These are phyloP conservation scores for Monosporascus sp. DNA, from an alignment of 2,329 filamentous ascomycete species.

Conservation along the genomic window DNA sequence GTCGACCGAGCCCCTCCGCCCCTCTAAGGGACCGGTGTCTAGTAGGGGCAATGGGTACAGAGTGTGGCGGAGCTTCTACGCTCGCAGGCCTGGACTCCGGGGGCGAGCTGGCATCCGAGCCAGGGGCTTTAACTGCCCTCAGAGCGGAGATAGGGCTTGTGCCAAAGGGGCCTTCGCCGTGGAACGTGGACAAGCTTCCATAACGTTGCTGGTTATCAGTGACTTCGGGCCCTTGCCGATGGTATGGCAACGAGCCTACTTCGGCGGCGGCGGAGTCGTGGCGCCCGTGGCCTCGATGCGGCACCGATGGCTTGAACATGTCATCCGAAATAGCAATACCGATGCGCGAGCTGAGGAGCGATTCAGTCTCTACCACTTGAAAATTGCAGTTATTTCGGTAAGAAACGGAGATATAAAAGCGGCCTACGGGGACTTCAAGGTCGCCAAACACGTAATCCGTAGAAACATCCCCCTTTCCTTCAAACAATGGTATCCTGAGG, in stretches of 20 bases:
- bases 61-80: constrained; percentile 43
- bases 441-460: constrained; percentile 78
- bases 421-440: constrained; percentile 80
- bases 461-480: constrained; percentile 57
- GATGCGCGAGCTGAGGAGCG: constrained; percentile 85
- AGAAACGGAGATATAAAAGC: constrained; percentile 73
- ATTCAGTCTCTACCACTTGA: constrained; percentile 84
- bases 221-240: constrained; percentile 43
- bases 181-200: constrained; percentile 84
- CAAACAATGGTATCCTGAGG: constrained; percentile 65
- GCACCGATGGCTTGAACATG: constrained; percentile 75
- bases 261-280: constrained; percentile 40
- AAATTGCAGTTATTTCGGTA: constrained; percentile 90
- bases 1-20: constrained; percentile 54
- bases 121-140: constrained; percentile 59
- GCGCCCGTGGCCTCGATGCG: constrained; percentile 44
- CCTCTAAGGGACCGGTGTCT: constrained; percentile 35
- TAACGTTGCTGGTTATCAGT: constrained; percentile 73
- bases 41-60: constrained; percentile 44
- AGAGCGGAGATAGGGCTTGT: constrained; percentile 85
- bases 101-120: constrained; percentile 59
- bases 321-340: constrained; percentile 80
- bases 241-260: constrained; percentile 70
- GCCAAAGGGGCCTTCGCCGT: constrained; percentile 71
- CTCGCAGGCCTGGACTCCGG: constrained; percentile 45